These are phyloP conservation scores for Parasitella parasitica DNA, from an alignment of 371 early-diverging fungal genomes.

Conservation along the genomic window DNA sequence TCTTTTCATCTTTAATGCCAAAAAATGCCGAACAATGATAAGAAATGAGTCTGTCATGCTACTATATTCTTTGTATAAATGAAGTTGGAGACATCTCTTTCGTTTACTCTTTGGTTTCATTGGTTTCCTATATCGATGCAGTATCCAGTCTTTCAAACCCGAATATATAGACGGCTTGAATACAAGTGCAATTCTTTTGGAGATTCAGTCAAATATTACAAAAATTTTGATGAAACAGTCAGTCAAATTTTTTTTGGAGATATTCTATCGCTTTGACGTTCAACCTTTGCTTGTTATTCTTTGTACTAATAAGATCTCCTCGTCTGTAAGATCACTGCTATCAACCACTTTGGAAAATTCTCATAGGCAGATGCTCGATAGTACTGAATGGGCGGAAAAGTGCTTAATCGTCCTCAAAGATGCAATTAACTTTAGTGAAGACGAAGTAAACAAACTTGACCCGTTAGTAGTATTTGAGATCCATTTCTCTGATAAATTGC, in stretches of 20 bases:
- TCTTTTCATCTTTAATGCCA: too few relatives aligned
- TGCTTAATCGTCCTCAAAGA: slow-evolving; percentile 7
- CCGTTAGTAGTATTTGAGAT: not conserved
- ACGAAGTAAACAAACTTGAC: slow-evolving; percentile 4
- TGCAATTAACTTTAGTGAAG: slow-evolving; percentile 13
- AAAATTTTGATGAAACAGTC: slow-evolving; percentile 3
- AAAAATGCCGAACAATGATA: too few relatives aligned
- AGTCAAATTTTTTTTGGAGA: slow-evolving; percentile 7
- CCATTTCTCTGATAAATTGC: slow-evolving; percentile 15
- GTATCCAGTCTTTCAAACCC: too few relatives aligned
- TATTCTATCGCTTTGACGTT: slow-evolving; percentile 1
- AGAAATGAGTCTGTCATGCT: too few relatives aligned
- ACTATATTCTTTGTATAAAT: too few relatives aligned
- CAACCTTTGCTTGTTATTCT: slow-evolving; percentile 12
- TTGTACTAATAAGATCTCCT: slow-evolving; percentile 5
- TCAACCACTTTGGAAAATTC: not conserved
- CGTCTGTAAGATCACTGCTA: not conserved
- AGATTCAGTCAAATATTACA: slow-evolving; percentile 8
- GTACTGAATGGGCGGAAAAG: slow-evolving; percentile 8
- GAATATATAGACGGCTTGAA: too few relatives aligned
- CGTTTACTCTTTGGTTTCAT: too few relatives aligned
- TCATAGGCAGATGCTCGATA: not conserved
- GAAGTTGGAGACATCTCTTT: too few relatives aligned
- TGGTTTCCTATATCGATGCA: too few relatives aligned
- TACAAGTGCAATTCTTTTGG: slow-evolving; percentile 7